Percentiles rank a stretch among this genome's conserved stretches.
Conservation (phyloP, 768 basidiomycete genomes). For the Paxillus involutus region DNA sequence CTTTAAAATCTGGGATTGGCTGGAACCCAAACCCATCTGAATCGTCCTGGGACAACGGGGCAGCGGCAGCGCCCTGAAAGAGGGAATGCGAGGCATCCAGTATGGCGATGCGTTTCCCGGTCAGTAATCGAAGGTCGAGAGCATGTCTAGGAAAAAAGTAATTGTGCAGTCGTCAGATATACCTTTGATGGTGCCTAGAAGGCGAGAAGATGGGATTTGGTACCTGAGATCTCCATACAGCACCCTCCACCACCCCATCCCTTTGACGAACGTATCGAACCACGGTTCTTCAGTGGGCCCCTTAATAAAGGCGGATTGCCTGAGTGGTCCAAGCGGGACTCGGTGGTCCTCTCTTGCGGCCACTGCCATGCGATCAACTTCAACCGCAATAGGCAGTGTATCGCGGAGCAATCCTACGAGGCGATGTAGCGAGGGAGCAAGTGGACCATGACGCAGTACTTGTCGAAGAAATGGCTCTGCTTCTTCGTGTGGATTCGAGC, state of each 20-base stretch:
- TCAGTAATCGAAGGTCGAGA: conserved; percentile 78
- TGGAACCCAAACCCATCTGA: conserved; percentile 40
- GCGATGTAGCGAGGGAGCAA: conserved; percentile 63
- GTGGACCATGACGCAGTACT: conserved; percentile 65
- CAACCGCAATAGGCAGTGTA: conserved; percentile 75
- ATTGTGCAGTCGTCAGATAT: neutral
- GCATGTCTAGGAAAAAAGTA: conserved; percentile 52
- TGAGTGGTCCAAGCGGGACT: neutral
- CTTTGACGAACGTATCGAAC: conserved; percentile 72
- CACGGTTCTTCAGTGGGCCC: conserved; percentile 22
- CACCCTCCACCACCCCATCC: conserved; percentile 80
- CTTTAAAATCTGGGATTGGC: conserved; percentile 59
- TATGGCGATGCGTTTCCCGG: conserved; percentile 61
- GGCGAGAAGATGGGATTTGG: conserved; percentile 4
- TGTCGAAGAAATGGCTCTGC: conserved; percentile 75
- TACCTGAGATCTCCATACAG: conserved; percentile 70
- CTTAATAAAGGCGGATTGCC: conserved; percentile 11
- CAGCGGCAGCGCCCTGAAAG: conserved; percentile 25
- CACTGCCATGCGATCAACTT: conserved; percentile 56
- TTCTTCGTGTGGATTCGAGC: conserved; percentile 72
- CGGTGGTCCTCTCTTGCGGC: conserved; percentile 29
- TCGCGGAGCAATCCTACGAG: conserved; percentile 70
- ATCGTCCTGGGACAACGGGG: neutral
- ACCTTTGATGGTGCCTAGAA: neutral
- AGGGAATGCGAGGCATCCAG: conserved; percentile 73